Conservation (phyloP, 1,284 basidiomycete species). For the Moesziomyces globuligerus region DNA sequence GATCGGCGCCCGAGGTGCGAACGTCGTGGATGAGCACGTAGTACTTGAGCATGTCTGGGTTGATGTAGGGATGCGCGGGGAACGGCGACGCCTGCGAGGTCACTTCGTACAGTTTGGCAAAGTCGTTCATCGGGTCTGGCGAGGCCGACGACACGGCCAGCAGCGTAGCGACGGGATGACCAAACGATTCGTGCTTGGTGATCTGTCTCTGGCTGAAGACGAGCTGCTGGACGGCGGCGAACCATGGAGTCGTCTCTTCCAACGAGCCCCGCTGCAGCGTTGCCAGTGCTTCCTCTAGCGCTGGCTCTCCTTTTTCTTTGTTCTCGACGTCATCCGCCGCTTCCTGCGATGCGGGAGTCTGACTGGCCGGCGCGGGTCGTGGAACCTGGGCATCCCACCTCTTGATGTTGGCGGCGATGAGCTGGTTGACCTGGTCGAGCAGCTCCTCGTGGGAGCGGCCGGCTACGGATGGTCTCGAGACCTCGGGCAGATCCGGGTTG, state of each 20-base stretch:
- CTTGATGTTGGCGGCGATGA: slow-evolving; percentile 51
- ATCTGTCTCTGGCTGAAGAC: slow-evolving; percentile 41
- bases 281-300: slow-evolving; percentile 17
- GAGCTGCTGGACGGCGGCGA: slow-evolving; percentile 43
- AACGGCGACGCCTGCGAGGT: slow-evolving; percentile 45
- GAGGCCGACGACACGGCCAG: slow-evolving; percentile 56
- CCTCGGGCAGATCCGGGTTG: slow-evolving; percentile 10
- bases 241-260: slow-evolving; percentile 54
- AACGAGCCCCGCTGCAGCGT: slow-evolving; percentile 22
- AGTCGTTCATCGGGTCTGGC: slow-evolving; percentile 64
- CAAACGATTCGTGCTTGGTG: slow-evolving; percentile 53
- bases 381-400: slow-evolving; percentile 36
- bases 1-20: slow-evolving; percentile 43
- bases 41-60: slow-evolving; percentile 59
- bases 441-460: slow-evolving; percentile 29
- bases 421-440: slow-evolving; percentile 46
- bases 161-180: slow-evolving; percentile 49
- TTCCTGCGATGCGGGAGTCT: neutral
- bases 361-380: neutral
- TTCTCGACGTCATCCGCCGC: slow-evolving; percentile 4
- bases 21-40: slow-evolving; percentile 64
- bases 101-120: slow-evolving; percentile 60
- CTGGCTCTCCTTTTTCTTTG: neutral
- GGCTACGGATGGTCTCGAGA: slow-evolving; percentile 15
- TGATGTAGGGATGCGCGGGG: slow-evolving; percentile 51